Evolutionary conservation across 306 rosid genomes (phyloP), one percentile per base, ranked within the genome.

Genomic region (Trifolium repens): DNA sequence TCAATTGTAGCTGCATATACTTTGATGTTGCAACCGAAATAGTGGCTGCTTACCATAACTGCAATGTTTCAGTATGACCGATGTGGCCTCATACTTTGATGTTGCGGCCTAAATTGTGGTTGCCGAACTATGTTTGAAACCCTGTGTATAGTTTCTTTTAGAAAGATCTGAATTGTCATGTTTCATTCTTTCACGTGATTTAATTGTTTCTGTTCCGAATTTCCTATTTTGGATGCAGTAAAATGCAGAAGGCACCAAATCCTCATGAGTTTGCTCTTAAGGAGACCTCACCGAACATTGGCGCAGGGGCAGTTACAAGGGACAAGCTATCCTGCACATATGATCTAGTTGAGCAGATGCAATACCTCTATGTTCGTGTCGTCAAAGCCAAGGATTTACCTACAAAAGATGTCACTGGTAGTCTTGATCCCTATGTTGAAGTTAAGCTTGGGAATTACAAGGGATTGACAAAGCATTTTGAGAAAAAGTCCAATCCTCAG

Each of bases 321-420:
- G 92, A 93, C 82, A 93, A 93, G 87, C 96, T 93, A 55, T 84
- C 97, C 4, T 85, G 89, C 83, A 76, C 98, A 72, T 91, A 93
- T 88, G 98, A 93, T 68, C 86, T 93, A 8, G 98, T 93, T 53
- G 98, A 93, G 72, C 98, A 89, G 76, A 93, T 93, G 97, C 96
- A 87, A 22, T 89, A 93, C 65, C 96, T 93, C 66, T 93, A 91
- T 67, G 93, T 93, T 67, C 82, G 88, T 0, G 98, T 93, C 32
- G 97, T 93, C 26, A 93, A 91, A 85, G 96, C 98, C 71, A 91
- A 80, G 80, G 96, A 93, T 44, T 88, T 93, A 53, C 98, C 97
- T 42, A 76, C 82, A 58, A 93, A 91, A 82, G 98, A 93, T 82
- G 83, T 93, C 30, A 88, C 93, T 2, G 96, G 96, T 55, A 83